A percentile compares a stretch with the other conserved stretches of the same genome.
Evolutionary conservation across 345 rosid species (phyloP).

Genomic region (Arabidopsis suecica): DNA sequence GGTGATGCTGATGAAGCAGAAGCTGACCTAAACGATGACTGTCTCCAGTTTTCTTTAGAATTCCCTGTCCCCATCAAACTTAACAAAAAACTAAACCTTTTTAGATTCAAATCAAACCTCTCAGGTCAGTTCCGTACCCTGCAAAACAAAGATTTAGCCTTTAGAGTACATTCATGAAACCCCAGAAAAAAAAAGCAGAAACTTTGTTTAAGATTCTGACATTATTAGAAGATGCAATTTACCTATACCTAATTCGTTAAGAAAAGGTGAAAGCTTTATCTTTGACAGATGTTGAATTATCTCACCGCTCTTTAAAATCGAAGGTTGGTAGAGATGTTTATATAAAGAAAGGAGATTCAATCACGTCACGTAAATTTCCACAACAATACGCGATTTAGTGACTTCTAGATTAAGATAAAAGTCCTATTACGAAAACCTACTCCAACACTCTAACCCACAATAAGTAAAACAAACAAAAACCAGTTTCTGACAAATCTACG

Average conservation of each 20-base stretch:
- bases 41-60: slow-evolving; percentile 67
- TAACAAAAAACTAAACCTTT: slow-evolving; percentile 6
- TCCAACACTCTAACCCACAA: slow-evolving; percentile 28
- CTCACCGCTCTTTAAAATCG: slow-evolving; percentile 16
- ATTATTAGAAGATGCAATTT: slow-evolving; percentile 2
- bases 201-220: background rate
- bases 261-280: slow-evolving; percentile 2
- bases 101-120: slow-evolving; percentile 11
- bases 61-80: slow-evolving; percentile 67
- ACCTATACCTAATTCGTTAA: background rate
- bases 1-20: slow-evolving; percentile 42
- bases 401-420: slow-evolving; percentile 37
- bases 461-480: background rate
- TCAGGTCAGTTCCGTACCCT: slow-evolving; percentile 19
- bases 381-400: slow-evolving; percentile 22
- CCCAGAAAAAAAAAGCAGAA: slow-evolving; percentile 18
- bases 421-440: slow-evolving; percentile 19
- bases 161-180: slow-evolving; percentile 20
- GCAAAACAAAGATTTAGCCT: slow-evolving; percentile 14
- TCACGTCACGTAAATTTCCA: slow-evolving; percentile 32
- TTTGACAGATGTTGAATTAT: slow-evolving; percentile 12
- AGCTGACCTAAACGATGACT: slow-evolving; percentile 44
- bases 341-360: slow-evolving; percentile 40
- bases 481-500: slow-evolving; percentile 28
- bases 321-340: slow-evolving; percentile 20